phyloP scores from a whole-genome alignment of 805 yeast genomes.

The Wickerhamomyces bovis region DNA sequence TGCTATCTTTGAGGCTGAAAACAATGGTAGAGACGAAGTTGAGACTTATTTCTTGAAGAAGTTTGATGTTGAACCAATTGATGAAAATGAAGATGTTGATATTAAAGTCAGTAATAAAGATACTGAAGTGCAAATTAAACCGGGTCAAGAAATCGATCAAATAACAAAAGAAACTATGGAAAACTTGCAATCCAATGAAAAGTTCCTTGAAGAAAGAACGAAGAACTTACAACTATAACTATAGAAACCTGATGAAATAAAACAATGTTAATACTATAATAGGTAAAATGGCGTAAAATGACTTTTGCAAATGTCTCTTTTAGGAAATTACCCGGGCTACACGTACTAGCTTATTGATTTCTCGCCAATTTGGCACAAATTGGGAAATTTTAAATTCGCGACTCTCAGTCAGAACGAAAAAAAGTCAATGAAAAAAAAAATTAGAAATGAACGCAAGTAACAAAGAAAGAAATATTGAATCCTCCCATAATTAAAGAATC shows the following conservation, averaged over 20 bases:
- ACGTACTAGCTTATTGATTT: not conserved
- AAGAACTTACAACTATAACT: conserved; percentile 16
- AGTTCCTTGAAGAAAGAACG: conserved; percentile 26
- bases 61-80: conserved; percentile 63
- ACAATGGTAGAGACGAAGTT: conserved; percentile 64
- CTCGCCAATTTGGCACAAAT: not conserved
- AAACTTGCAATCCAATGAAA: conserved; percentile 32
- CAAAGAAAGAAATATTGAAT: not conserved
- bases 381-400: not conserved
- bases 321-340: not conserved
- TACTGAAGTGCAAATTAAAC: conserved; percentile 31
- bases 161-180: conserved; percentile 40
- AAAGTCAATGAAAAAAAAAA: not conserved
- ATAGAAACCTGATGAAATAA: not conserved
- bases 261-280: not conserved
- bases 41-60: conserved; percentile 72
- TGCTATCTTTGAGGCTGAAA: conserved; percentile 84
- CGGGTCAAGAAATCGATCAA: conserved; percentile 46
- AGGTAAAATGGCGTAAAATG: not conserved
- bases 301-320: not conserved
- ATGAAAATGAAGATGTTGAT: conserved; percentile 36
- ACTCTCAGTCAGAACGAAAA: not conserved
- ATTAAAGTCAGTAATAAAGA: conserved; percentile 15
- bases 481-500: too few relatives aligned
- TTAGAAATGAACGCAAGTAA: not conserved